Evolutionary conservation across 805 yeast genomes (phyloP).

Genomic region (Wickerhamia fluorescens): DNA sequence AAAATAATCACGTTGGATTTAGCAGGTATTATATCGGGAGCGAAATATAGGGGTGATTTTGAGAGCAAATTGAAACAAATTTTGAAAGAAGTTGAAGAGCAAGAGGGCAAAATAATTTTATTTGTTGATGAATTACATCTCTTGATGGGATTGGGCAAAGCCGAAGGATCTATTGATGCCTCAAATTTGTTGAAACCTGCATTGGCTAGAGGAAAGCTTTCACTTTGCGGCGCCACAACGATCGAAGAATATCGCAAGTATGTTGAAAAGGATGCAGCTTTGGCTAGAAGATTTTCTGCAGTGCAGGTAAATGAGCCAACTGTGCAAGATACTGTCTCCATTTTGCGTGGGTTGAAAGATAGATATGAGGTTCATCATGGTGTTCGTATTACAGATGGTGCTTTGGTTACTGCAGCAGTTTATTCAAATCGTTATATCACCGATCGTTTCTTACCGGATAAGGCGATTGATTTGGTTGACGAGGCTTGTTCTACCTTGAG

Average conservation of each 20-base stretch:
- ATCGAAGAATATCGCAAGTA: slow-evolving; percentile 87
- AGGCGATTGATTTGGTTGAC: slow-evolving; percentile 93
- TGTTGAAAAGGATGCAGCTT: slow-evolving; percentile 93
- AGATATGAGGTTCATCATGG: slow-evolving; percentile 97
- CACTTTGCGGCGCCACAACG: slow-evolving; percentile 96
- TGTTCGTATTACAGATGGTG: slow-evolving; percentile 87
- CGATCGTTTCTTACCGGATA: slow-evolving; percentile 88
- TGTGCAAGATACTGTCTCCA: slow-evolving; percentile 85
- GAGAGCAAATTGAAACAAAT: slow-evolving; percentile 83
- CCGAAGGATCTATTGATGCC: slow-evolving; percentile 95
- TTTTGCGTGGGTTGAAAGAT: slow-evolving; percentile 88
- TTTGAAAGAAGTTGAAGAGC: slow-evolving; percentile 75
- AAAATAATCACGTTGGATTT: slow-evolving; percentile 77
- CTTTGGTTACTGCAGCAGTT: slow-evolving; percentile 89
- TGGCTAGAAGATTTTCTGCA: slow-evolving; percentile 90
- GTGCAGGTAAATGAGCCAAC: slow-evolving; percentile 82
- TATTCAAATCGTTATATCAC: slow-evolving; percentile 86
- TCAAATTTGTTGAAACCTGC: slow-evolving; percentile 90
- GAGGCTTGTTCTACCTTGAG: slow-evolving; percentile 95
- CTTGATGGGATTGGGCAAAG: slow-evolving; percentile 83
- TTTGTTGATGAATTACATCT: slow-evolving; percentile 90
- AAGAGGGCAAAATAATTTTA: slow-evolving; percentile 66
- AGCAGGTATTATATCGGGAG: slow-evolving; percentile 88
- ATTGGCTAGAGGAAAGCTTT: slow-evolving; percentile 83
- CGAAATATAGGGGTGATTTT: slow-evolving; percentile 93